Evolutionary conservation across 2,329 filamentous ascomycete species (phyloP), one percentile per base, ranked within the genome.

Genomic region (Phoma herbarum): DNA sequence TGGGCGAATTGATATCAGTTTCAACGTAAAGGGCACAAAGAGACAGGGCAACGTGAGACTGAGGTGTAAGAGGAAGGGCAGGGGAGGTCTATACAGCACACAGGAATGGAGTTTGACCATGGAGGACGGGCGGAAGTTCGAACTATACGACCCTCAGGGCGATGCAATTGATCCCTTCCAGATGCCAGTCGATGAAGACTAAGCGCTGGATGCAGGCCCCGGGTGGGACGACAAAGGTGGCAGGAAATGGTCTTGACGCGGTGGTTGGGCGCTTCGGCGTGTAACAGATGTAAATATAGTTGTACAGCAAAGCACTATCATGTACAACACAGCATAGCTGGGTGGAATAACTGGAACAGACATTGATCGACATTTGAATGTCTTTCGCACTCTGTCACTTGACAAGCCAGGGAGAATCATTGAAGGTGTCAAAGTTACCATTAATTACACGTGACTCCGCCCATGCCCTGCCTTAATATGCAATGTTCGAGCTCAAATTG

Each of bases 91-190:
- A 82, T 98, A 97, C 78, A 88, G 92, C 80, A 99, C 95, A 33
- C 86, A 89, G 57, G 91, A 93, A 82, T 99, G 94, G 93, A 95
- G 89, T 73, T 80, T 99, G 69, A 87, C 89, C 75, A 87, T 86
- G 62, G 82, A 85, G 61, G 85, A 87, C 70, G 86, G 86, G 41
- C 82, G 82, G 50, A 86, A 89, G 65, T 84, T 97, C 65, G 89
- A 96, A 73, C 78, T 99, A 75, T 83, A 97, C 62, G 87, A 91
- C 67, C 86, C 84, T 4, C 82, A 79, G 42, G 74, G 59, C 83
- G 71, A 75, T 69, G 74, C 74, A 2, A 71, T 75, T 48, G 80
- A 95, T 81, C 90, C 91, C 41, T 93, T 95, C 74, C 61, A 68
- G 63, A 69, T 70, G 57, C 67, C 70, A 20, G 61, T 67, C 26